Base-by-base conservation (phyloP, 495 filamentous ascomycete species). In the Talaromyces liani region DNA sequence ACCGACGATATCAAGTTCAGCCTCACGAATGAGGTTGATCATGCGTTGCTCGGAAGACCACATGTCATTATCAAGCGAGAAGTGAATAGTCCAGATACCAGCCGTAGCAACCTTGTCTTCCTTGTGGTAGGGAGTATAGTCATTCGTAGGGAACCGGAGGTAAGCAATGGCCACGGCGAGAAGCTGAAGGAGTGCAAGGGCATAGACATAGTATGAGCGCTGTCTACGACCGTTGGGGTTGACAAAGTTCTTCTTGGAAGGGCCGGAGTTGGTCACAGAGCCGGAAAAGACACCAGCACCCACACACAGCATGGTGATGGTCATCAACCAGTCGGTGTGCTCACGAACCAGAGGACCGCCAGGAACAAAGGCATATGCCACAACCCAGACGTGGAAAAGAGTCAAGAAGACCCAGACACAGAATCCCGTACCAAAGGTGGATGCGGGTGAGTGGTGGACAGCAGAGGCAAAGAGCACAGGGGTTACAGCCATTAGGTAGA, bases 31-130 rank as follows among this genome's bases (percentile, higher is more conserved):
- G 9, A 97, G 77, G 77, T 96, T 87, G 66, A 91, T 90, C 84
- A 98, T 95, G 59, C 95, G 93, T 63, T 88, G 87, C 75, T 97
- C 93, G 3, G 92, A 94, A 24, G 89, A 91, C 92, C 92, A 98
- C 95, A 98, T 97, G 75, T 97, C 89, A 71, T 99, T 99, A 78
- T 99, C 95, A 27, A 99, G 86, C 27, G 88, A 91, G 71, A 99
- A 99, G 80, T 99, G 95, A 59, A 98, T 92, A 0, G 95, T 99
- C 95, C 95, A 99, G 74, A 99, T 97, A 67, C 95, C 95, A 7
- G 91, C 88, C 1, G 95, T 97, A 33, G 95, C 80, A 61, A 93
- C 72, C 70, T 92, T 94, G 65, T 92, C 87, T 53, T 96, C 86
- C 65, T 86, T 84, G 73, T 98, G 92, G 74, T 97, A 91, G 1